Percentiles rank a stretch among this genome's conserved stretches.
These are phyloP conservation scores for Nicotiana knightiana DNA, from an alignment of 257 asterid genomes.

Conservation along the genomic window DNA sequence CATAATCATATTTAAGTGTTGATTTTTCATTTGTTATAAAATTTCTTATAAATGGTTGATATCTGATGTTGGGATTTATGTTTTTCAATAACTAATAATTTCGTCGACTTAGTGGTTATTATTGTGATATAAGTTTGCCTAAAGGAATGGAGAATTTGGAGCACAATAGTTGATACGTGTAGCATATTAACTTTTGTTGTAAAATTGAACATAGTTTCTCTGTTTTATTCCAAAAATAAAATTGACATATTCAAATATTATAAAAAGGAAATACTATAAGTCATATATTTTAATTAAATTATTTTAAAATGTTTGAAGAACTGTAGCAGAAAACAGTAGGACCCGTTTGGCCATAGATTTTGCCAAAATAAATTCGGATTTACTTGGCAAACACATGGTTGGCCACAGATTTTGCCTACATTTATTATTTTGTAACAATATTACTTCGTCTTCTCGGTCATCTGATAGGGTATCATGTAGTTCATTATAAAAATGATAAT, in stretches of 20 bases:
- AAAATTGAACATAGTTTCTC: background rate
- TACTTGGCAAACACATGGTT: too few relatives aligned
- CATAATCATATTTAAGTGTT: too few relatives aligned
- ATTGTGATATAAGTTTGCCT: background rate
- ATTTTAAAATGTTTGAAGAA: background rate
- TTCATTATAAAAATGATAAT: too few relatives aligned
- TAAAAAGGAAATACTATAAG: background rate
- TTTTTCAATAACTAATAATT: background rate
- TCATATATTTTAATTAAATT: background rate
- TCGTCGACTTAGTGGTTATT: background rate
- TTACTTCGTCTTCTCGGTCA: too few relatives aligned
- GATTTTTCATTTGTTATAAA: background rate
- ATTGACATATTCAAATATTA: background rate
- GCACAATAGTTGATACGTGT: background rate
- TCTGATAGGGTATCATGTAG: too few relatives aligned
- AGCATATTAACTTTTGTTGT: background rate
- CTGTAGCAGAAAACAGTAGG: background rate
- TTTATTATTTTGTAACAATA: too few relatives aligned
- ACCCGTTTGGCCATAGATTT: too few relatives aligned
- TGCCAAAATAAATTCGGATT: too few relatives aligned
- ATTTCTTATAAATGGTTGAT: background rate
- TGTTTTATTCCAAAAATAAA: background rate
- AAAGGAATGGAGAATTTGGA: background rate
- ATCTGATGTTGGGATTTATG: background rate
- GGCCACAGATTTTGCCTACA: too few relatives aligned